A percentile compares a stretch with the other conserved stretches of the same genome.
These are phyloP conservation scores for Nitzschia putrida DNA, from an alignment of 108 stramenopile species.

Conservation along the genomic window DNA sequence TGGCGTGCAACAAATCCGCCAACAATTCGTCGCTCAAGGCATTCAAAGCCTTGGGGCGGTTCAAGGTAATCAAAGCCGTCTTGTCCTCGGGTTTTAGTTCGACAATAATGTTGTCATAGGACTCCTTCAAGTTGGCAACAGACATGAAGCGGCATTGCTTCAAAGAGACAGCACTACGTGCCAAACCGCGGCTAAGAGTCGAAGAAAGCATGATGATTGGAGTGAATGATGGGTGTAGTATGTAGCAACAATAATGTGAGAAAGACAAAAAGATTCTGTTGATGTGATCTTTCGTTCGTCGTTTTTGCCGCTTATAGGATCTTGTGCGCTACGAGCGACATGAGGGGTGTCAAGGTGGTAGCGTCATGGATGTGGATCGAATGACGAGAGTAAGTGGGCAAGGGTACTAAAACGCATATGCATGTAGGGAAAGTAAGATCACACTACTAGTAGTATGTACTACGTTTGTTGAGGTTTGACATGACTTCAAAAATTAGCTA, in stretches of 20 bases:
- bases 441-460: too few relatives aligned
- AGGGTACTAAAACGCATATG: too few relatives aligned
- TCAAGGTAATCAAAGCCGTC: constrained; percentile 89
- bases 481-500: too few relatives aligned
- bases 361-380: too few relatives aligned
- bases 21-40: constrained; percentile 93
- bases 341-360: too few relatives aligned
- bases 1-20: constrained; percentile 83
- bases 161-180: background rate
- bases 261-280: background rate
- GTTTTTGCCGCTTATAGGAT: too few relatives aligned
- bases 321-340: too few relatives aligned
- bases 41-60: constrained; percentile 97
- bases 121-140: constrained; percentile 25
- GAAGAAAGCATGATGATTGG: background rate
- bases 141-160: background rate
- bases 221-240: background rate
- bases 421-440: too few relatives aligned
- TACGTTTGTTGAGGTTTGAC: too few relatives aligned
- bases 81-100: constrained; percentile 42
- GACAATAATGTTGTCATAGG: constrained; percentile 53
- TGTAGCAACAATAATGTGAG: background rate
- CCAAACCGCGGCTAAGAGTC: background rate
- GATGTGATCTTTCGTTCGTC: background rate
- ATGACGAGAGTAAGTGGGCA: too few relatives aligned